Evolutionary conservation across 208 protist species (phyloP).

Genomic region (Leishmania gerbilli): DNA sequence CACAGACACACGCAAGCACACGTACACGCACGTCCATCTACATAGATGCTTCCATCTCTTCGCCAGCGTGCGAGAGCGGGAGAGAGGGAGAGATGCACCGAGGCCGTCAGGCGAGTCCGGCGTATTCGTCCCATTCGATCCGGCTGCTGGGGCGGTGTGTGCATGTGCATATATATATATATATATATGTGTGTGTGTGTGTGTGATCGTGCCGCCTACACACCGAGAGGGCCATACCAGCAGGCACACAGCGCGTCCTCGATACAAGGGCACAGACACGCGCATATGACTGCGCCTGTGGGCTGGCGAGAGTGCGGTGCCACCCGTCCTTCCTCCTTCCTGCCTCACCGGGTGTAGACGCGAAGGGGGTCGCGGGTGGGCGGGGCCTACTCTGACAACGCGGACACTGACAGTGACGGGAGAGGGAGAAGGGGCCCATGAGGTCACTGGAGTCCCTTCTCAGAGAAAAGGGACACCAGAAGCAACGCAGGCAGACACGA

Average conservation of each 20-base stretch:
- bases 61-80: not conserved
- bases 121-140: not conserved
- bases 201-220: too few relatives aligned
- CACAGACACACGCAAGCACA: not conserved
- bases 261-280: not conserved
- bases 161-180: not conserved
- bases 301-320: not conserved
- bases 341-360: not conserved
- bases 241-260: too few relatives aligned
- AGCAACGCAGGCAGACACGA: too few relatives aligned
- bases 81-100: not conserved
- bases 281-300: not conserved
- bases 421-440: not conserved
- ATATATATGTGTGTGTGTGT: not conserved
- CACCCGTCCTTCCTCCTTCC: not conserved
- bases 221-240: too few relatives aligned
- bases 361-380: not conserved
- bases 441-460: not conserved
- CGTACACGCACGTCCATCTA: not conserved
- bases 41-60: too few relatives aligned
- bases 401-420: not conserved
- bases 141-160: not conserved
- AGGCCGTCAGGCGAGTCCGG: not conserved
- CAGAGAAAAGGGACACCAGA: not conserved
- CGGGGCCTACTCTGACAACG: too few relatives aligned